Evolutionary conservation across 2,329 filamentous ascomycete species (phyloP).

Genomic region (Chrysoporthe austroafricana): DNA sequence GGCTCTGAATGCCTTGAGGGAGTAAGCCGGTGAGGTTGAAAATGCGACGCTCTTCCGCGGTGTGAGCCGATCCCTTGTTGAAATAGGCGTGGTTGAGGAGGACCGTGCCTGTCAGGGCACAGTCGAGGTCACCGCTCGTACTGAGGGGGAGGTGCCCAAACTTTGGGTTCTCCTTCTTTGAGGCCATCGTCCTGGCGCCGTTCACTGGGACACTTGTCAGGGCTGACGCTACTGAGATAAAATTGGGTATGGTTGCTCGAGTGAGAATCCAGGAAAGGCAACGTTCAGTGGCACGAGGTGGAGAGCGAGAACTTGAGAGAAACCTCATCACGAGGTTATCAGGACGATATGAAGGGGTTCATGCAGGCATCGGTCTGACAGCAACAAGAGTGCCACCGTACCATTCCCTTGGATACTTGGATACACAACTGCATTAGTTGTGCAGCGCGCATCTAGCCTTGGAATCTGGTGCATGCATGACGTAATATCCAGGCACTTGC

Average conservation of each 20-base stretch:
- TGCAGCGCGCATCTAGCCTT: not conserved
- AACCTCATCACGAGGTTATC: not conserved
- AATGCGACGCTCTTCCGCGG: constrained; percentile 65
- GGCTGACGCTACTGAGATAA: not conserved
- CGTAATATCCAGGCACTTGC: not conserved
- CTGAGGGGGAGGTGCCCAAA: constrained; percentile 52
- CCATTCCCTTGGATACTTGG: not conserved
- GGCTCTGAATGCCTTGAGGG: constrained; percentile 71
- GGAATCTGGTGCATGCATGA: not conserved
- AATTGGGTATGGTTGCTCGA: not conserved
- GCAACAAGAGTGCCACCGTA: not conserved
- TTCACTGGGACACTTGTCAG: not conserved
- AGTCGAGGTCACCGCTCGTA: constrained; percentile 53
- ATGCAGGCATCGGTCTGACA: not conserved
- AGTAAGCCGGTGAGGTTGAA: constrained; percentile 77
- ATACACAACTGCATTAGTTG: not conserved
- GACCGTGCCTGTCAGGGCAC: constrained; percentile 53
- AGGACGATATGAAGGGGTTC: not conserved
- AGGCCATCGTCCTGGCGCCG: constrained; percentile 6
- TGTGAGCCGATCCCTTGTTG: constrained; percentile 85
- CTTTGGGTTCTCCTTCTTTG: constrained; percentile 36
- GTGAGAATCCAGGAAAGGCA: not conserved
- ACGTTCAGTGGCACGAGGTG: not conserved
- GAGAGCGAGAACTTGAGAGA: not conserved
- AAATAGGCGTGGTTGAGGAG: constrained; percentile 69